These are phyloP conservation scores for Spencermartinsiella europaea DNA, from an alignment of 805 yeast species.

Conservation along the genomic window DNA sequence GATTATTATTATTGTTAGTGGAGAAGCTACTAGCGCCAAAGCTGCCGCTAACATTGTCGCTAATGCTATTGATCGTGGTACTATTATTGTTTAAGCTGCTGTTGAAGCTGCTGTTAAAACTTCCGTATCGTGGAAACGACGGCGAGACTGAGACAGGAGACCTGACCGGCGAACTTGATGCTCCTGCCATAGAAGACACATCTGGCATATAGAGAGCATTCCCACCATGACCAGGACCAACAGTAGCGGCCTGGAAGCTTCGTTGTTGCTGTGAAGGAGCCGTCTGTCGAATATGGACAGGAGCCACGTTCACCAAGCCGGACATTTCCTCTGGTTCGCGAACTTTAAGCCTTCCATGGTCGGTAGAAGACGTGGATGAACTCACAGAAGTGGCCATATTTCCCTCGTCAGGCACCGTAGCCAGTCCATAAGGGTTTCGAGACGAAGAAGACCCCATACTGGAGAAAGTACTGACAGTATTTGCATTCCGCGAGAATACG, in stretches of 20 bases:
- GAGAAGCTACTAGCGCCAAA: neutral
- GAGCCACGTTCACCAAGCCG: constrained; percentile 11
- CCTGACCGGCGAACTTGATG: constrained; percentile 3
- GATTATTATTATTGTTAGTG: neutral
- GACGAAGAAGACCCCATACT: constrained; percentile 11
- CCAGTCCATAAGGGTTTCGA: constrained; percentile 1
- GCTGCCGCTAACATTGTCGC: neutral
- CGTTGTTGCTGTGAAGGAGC: constrained; percentile 2
- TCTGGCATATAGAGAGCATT: constrained; percentile 10
- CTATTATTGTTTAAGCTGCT: neutral
- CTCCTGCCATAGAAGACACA: constrained; percentile 9
- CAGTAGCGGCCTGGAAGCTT: constrained; percentile 1
- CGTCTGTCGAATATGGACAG: constrained; percentile 1
- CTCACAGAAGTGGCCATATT: constrained; percentile 7
- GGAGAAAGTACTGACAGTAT: constrained; percentile 11
- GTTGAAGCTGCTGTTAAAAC: neutral
- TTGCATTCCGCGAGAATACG: constrained; percentile 16
- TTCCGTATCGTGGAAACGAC: neutral
- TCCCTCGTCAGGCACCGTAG: constrained; percentile 8
- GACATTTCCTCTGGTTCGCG: constrained; percentile 17
- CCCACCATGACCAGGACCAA: constrained; percentile 6
- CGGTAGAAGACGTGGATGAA: constrained; percentile 10
- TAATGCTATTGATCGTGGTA: neutral
- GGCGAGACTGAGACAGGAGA: constrained; percentile 3
- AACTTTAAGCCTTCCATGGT: constrained; percentile 17